Base-by-base conservation (phyloP, 805 yeast species). In the Starmerella bombi region DNA sequence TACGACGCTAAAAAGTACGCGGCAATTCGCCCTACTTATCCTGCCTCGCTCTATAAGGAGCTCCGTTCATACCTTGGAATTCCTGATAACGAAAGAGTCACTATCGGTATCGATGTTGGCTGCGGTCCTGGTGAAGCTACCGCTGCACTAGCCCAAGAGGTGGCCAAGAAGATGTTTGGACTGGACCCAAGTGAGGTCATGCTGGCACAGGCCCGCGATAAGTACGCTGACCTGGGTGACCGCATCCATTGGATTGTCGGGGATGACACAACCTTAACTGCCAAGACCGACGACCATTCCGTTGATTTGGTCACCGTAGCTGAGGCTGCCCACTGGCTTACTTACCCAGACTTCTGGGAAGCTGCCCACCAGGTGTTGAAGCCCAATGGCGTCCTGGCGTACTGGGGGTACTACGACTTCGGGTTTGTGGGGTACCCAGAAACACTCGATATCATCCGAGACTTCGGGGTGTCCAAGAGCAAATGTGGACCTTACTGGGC, bases 251-350 rank as follows among this genome's bases (percentile, higher is more conserved):
- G 44, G 32, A 27, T 37, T 6, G 43, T 40, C 5, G 56, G 57
- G 20, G 28, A 43, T 12, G 59, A 55, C 29, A 25, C 47, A 49
- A 58, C 38, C 36, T 59, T 34, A 34, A 52, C 14, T 32, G 27
- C 33, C 2, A 27, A 39, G 19, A 37, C 49, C 29, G 48, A 45
- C 15, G 55, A 54, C 25, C 54, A 54, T n/a, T 58, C 73, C 0
- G 71, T 75, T 10, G 93, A 80, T 53, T 45, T 83, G 51, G 63
- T 83, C 14, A 72, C 85, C 2, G 80, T 77, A 9, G 93, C 86
- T 0, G 85, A 85, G 56, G 78, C 88, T 42, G 74, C 71, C 17
- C 96, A 85, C 58, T 85, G 94, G 94, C 71, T 82, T 43, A 67
- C 77, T 40, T 77, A 72, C 46, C 61, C 62, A 0, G 50, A 51